phyloP scores from a whole-genome alignment of 169 alveolate genomes.

The Neospora caninum region DNA sequence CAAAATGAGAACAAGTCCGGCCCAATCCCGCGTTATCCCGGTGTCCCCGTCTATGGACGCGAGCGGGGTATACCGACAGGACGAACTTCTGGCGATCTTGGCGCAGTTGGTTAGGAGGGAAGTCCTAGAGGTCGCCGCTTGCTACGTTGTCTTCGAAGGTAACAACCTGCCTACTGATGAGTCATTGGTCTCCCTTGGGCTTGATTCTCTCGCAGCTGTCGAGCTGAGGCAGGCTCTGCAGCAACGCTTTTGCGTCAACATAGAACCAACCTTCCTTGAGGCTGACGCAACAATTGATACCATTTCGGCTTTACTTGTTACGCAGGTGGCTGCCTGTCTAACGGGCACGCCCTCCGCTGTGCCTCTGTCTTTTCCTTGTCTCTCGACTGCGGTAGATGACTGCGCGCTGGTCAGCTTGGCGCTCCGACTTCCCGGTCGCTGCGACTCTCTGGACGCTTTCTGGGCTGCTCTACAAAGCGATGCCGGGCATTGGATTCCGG shows the following conservation, averaged over 20 bases:
- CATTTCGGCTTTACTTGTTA: not conserved
- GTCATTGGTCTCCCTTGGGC: slow-evolving; percentile 61
- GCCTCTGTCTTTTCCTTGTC: not conserved
- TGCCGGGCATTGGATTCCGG: slow-evolving; percentile 18
- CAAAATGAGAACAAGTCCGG: not conserved
- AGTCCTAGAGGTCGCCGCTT: not conserved
- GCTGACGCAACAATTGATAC: slow-evolving; percentile 67
- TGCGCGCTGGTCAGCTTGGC: slow-evolving; percentile 58
- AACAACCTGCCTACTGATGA: not conserved
- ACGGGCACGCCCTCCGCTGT: not conserved
- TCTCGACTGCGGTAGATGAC: not conserved
- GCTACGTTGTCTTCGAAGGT: not conserved
- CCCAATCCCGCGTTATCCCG: not conserved
- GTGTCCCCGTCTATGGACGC: too few species aligned
- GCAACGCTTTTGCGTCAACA: slow-evolving; percentile 61
- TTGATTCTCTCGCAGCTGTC: slow-evolving; percentile 76
- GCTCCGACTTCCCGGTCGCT: slow-evolving; percentile 62
- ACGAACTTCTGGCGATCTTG: not conserved
- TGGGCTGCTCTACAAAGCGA: slow-evolving; percentile 58
- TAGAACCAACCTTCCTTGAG: slow-evolving; percentile 70
- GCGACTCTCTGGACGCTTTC: slow-evolving; percentile 41
- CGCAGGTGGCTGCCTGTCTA: not conserved
- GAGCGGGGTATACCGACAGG: not conserved
- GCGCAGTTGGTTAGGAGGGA: not conserved
- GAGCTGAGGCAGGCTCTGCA: slow-evolving; percentile 71